Evolutionary conservation across 805 yeast species (phyloP).

Genomic region (Myxozyma melibiosi): DNA sequence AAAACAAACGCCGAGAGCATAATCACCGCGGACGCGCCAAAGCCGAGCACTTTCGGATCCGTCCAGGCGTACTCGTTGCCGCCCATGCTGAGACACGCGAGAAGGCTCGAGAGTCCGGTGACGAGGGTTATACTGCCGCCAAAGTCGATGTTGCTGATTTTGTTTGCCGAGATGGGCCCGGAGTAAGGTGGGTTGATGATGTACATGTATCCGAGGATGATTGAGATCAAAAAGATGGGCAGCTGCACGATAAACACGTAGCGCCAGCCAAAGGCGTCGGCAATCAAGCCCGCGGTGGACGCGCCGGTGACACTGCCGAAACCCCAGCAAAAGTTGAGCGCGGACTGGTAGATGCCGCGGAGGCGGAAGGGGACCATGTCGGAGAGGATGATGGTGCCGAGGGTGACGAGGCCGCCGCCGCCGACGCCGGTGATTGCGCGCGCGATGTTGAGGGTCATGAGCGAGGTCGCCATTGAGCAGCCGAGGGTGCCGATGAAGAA

Average conservation of each 20-base stretch:
- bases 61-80: conserved; percentile 59
- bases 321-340: conserved; percentile 46
- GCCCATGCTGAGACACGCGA: conserved; percentile 69
- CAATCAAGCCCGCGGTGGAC: conserved; percentile 54
- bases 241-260: conserved; percentile 47
- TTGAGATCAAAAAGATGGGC: conserved; percentile 45
- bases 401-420: conserved; percentile 81
- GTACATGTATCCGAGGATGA: conserved; percentile 41
- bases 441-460: conserved; percentile 33
- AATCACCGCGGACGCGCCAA: conserved; percentile 43
- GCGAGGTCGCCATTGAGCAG: conserved; percentile 33
- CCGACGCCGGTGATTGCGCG: conserved; percentile 87
- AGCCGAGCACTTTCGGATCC: conserved; percentile 46
- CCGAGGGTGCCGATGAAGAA: conserved; percentile 34
- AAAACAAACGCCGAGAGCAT: conserved; percentile 49
- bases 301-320: conserved; percentile 81
- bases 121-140: conserved; percentile 65
- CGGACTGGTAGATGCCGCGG: conserved; percentile 71
- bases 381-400: conserved; percentile 73
- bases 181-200: conserved; percentile 30
- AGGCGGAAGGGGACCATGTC: conserved; percentile 75
- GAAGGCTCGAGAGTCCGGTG: conserved; percentile 54
- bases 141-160: conserved; percentile 53
- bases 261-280: conserved; percentile 65
- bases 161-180: conserved; percentile 4